Conservation (phyloP, 306 rosid species). For the Sphenostylis stenocarpa region DNA sequence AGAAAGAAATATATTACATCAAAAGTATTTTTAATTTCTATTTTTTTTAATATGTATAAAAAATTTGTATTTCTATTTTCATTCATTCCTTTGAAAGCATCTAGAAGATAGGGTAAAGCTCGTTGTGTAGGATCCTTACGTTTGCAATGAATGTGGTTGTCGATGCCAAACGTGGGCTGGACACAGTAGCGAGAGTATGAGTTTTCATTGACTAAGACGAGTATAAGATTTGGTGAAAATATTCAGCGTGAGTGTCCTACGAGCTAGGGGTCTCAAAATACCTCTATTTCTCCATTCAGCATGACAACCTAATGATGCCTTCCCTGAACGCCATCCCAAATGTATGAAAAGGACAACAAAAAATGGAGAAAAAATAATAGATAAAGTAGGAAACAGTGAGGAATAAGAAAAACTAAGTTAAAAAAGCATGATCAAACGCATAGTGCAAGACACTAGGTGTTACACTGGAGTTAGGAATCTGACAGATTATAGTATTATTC, state of each 20-base stretch:
- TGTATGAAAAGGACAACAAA: not conserved
- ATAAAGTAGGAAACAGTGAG: not conserved
- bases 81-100: not conserved
- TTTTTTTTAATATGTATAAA: no score
- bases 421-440: slow-evolving; percentile 10
- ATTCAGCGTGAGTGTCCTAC: not conserved
- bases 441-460: not conserved
- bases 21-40: not conserved
- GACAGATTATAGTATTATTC: slow-evolving; percentile 1
- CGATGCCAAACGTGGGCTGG: not conserved
- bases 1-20: not conserved
- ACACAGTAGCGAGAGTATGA: not conserved
- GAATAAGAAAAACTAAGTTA: not conserved
- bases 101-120: not conserved
- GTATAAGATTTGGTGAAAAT: not conserved
- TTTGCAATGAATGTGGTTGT: not conserved
- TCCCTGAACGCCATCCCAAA: not conserved
- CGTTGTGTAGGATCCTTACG: not conserved
- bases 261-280: not conserved
- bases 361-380: not conserved
- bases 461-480: not conserved
- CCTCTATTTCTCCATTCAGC: not conserved
- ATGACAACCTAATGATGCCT: not conserved
- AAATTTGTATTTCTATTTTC: not conserved
- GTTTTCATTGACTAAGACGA: not conserved